phyloP scores from a whole-genome alignment of 2,329 filamentous ascomycete genomes.

The Pseudogymnoascus verrucosus region DNA sequence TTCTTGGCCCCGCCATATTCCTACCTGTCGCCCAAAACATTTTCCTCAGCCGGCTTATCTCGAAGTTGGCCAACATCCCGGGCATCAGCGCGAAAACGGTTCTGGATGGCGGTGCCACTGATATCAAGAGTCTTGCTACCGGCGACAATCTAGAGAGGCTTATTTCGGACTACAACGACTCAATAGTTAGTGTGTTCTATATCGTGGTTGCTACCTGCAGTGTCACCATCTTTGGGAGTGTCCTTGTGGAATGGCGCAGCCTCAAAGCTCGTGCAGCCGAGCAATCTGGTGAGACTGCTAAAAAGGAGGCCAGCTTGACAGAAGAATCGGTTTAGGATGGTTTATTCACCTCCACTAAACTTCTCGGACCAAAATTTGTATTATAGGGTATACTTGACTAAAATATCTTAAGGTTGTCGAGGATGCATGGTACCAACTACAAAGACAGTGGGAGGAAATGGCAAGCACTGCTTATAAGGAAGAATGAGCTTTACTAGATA shows the following conservation, averaged over 20 bases:
- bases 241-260: slow-evolving; percentile 21
- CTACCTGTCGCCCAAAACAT: slow-evolving; percentile 59
- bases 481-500: too few relatives aligned
- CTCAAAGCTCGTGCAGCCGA: slow-evolving; percentile 10
- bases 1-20: slow-evolving; percentile 56
- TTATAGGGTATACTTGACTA: neutral
- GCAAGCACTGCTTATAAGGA: too few relatives aligned
- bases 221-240: slow-evolving; percentile 17
- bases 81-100: slow-evolving; percentile 11
- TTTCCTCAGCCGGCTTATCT: slow-evolving; percentile 33
- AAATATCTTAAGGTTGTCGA: too few relatives aligned
- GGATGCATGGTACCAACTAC: too few relatives aligned
- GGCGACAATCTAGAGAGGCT: slow-evolving; percentile 15
- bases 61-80: slow-evolving; percentile 11
- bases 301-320: neutral
- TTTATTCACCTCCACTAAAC: neutral
- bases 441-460: too few relatives aligned
- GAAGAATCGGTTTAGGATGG: neutral
- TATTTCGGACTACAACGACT: slow-evolving; percentile 18
- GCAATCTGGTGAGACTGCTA: neutral
- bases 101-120: slow-evolving; percentile 11
- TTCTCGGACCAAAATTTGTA: neutral
- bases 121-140: slow-evolving; percentile 14
- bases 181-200: slow-evolving; percentile 19
- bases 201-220: slow-evolving; percentile 14